These are phyloP conservation scores for Hericium erinaceus DNA, from an alignment of 768 basidiomycete genomes.

Conservation along the genomic window DNA sequence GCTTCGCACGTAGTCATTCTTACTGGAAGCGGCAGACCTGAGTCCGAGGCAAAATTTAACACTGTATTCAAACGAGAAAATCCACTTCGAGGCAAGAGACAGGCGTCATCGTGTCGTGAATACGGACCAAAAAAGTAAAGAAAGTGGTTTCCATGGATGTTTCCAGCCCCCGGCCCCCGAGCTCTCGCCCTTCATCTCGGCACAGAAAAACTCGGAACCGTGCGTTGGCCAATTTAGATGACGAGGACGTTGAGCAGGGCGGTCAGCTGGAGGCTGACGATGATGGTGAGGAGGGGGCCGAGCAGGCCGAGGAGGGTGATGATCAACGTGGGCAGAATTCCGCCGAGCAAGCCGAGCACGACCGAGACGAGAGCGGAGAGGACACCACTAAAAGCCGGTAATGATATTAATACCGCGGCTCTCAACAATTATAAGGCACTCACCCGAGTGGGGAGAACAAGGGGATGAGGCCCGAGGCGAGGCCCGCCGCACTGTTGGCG, in stretches of 20 bases:
- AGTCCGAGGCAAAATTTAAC: no score
- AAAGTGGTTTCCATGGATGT: no score
- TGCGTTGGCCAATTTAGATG: not conserved
- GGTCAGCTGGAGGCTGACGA: not conserved
- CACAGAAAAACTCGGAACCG: no score
- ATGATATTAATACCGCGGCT: no score
- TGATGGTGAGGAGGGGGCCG: not conserved
- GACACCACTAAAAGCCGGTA: not conserved
- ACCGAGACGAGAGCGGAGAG: not conserved
- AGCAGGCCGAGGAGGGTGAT: not conserved
- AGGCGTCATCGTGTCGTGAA: not conserved
- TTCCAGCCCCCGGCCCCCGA: no score
- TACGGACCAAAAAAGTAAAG: not conserved
- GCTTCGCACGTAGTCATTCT: no score
- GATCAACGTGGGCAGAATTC: not conserved
- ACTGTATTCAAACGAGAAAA: no score
- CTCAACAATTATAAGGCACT: not conserved
- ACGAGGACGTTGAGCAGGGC: not conserved
- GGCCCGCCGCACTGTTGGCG: not conserved
- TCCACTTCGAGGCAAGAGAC: no score
- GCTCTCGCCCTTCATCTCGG: no score
- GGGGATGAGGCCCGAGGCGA: not conserved
- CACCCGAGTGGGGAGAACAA: conserved; percentile 1
- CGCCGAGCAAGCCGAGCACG: conserved; percentile 1
- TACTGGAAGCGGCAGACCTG: no score